phyloP scores from a whole-genome alignment of 2,329 filamentous ascomycete genomes.

The Neurospora sp. region DNA sequence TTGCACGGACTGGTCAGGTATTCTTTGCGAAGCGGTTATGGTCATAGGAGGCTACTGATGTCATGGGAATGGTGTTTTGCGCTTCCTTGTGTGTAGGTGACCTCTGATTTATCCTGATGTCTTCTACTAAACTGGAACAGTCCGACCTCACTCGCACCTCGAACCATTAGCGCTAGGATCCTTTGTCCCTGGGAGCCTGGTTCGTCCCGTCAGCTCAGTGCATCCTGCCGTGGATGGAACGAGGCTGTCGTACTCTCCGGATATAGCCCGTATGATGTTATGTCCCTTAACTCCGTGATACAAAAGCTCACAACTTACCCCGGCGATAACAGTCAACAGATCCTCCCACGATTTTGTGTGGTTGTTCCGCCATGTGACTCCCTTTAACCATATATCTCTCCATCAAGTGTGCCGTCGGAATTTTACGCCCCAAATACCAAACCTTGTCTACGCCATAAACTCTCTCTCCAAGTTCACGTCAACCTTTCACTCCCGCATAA shows the following conservation, averaged over 20 bases:
- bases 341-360: not conserved
- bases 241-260: not conserved
- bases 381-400: not conserved
- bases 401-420: not conserved
- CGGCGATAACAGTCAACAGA: not conserved
- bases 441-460: not conserved
- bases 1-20: not conserved
- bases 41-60: not conserved
- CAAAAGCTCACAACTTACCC: not conserved
- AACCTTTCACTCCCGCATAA: not conserved
- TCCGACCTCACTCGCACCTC: not conserved
- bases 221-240: not conserved
- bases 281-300: not conserved
- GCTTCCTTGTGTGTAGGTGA: not conserved
- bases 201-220: not conserved
- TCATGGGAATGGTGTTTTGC: not conserved
- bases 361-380: not conserved
- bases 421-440: not conserved
- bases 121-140: not conserved
- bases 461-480: not conserved
- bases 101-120: not conserved
- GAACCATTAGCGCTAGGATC: not conserved
- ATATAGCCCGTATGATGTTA: not conserved
- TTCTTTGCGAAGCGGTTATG: not conserved
- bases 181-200: not conserved